Evolutionary conservation across 1,284 basidiomycete genomes (phyloP).

Genomic region (Ceratobasidium sp.): DNA sequence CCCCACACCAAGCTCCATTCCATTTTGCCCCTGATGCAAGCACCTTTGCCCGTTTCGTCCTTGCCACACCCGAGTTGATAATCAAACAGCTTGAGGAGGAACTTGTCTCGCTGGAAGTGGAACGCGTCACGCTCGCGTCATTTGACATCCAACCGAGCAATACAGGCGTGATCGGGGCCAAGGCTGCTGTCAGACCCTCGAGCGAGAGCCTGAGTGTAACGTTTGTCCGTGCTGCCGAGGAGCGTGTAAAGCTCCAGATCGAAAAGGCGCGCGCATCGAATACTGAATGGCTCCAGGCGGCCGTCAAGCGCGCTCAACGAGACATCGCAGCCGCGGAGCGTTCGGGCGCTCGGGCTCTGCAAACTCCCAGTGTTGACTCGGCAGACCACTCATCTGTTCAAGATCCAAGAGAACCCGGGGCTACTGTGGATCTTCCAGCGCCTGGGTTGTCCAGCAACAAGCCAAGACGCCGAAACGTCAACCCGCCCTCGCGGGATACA

Average conservation of each 20-base stretch:
- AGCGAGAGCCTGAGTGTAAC: conserved; percentile 70
- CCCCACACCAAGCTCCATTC: conserved; percentile 90
- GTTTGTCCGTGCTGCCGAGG: conserved; percentile 82
- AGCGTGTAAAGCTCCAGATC: conserved; percentile 78
- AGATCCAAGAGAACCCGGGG: conserved; percentile 15
- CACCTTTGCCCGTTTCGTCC: conserved; percentile 92
- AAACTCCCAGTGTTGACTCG: conserved; percentile 6
- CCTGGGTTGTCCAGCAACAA: conserved; percentile 42
- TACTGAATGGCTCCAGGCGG: conserved; percentile 61
- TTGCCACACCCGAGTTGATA: conserved; percentile 88
- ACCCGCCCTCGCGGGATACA: conserved; percentile 54
- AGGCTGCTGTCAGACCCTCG: conserved; percentile 8
- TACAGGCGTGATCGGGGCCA: conserved; percentile 29
- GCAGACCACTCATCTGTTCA: neutral
- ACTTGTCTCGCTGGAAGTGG: conserved; percentile 71
- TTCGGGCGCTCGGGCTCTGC: conserved; percentile 38
- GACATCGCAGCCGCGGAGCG: conserved; percentile 53
- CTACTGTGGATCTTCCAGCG: neutral
- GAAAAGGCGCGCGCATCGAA: conserved; percentile 77
- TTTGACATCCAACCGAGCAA: conserved; percentile 4
- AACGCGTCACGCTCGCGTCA: conserved; percentile 63
- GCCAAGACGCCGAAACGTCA: conserved; percentile 68
- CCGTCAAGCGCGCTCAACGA: conserved; percentile 61
- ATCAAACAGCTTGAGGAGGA: conserved; percentile 76
- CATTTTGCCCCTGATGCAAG: conserved; percentile 94